These are phyloP conservation scores for Irpex rosettiformis DNA, from an alignment of 1,284 basidiomycete genomes.

Conservation along the genomic window DNA sequence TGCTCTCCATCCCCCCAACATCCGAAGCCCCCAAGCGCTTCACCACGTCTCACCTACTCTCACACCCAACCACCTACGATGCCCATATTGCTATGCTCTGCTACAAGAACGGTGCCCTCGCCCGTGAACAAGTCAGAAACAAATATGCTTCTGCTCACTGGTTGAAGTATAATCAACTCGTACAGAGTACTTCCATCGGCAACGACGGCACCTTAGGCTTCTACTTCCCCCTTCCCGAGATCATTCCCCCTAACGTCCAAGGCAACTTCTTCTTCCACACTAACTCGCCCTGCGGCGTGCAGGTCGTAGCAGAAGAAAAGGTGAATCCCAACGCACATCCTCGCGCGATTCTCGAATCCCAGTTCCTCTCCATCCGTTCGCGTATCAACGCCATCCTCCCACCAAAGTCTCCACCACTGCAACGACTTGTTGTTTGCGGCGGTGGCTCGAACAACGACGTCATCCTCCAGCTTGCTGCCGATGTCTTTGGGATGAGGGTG, in stretches of 20 bases:
- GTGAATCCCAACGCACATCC: conserved; percentile 58
- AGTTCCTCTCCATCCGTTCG: conserved; percentile 77
- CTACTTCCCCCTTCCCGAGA: conserved; percentile 81
- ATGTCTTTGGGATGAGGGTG: conserved; percentile 74
- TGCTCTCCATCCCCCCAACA: conserved; percentile 70
- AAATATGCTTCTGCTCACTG: conserved; percentile 62
- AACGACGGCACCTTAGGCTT: conserved; percentile 62
- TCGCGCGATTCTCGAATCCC: conserved; percentile 83
- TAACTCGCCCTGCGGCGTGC: conserved; percentile 19
- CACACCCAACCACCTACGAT: conserved; percentile 59
- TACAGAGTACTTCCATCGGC: conserved; percentile 56
- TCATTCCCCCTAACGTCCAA: conserved; percentile 72
- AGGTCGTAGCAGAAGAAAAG: conserved; percentile 31
- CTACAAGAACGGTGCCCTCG: conserved; percentile 82
- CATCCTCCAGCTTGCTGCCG: conserved; percentile 75
- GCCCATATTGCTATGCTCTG: conserved; percentile 79
- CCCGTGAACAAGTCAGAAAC: conserved; percentile 79
- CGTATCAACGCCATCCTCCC: conserved; percentile 70
- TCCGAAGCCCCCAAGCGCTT: conserved; percentile 61
- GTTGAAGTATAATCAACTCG: conserved; percentile 69
- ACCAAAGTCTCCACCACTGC: conserved; percentile 51
- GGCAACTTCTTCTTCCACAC: conserved; percentile 62
- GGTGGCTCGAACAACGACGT: conserved; percentile 76
- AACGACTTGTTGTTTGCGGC: conserved; percentile 75
- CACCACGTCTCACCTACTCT: conserved; percentile 70